Evolutionary conservation across 2,329 filamentous ascomycete genomes (phyloP), one percentile per base, ranked within the genome.

Genomic region (Xylariaceae sp.): DNA sequence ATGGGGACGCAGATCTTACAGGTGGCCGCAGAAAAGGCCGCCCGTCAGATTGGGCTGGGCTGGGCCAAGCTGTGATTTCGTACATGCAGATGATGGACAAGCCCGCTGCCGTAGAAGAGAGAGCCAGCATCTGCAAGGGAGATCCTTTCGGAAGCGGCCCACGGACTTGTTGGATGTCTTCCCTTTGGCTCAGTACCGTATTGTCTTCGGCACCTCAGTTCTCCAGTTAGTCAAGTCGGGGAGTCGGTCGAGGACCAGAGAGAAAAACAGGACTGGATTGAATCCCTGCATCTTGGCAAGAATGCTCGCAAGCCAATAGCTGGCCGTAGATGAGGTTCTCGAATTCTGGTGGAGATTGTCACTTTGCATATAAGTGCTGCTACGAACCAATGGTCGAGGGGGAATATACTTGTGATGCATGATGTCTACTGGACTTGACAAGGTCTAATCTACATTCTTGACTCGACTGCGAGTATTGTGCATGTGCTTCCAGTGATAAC

Each of bases 1-100:
- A 48, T 31, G 23, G 23, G 44, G 14, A n/a, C n/a, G n/a, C n/a
- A 8, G 17, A 61, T 41, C 50, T 58, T 44, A 43, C 60, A 67
- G 61, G 40, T 50, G 67, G 67, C 49, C 60, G 65, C 66, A 69
- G 65, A 61, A 65, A 29, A 37, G 67, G 65, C 61, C 66, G 43
- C 56, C 47, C 45, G 55, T 58, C 41, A 16, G 36, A 45, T 40
- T 40, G 53, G 56, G 45, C 33, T 54, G 34, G 54, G 36, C 31
- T 34, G 41, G 28, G 37, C 46, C 21, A 49, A 56, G 52, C 31
- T 51, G 41, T 11, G 41, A 43, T 34, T n/a, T 24, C 44, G 29
- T 45, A 54, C 56, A 54, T 58, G 56, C 45, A 50, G 50, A 50
- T 58, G 44, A 50, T 43, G 40, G 29, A 29, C 36, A 51, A 43